A percentile compares a stretch with the other conserved stretches of the same genome.
Evolutionary conservation across 2,329 filamentous ascomycete species (phyloP).

Genomic region (Xylariaceae sp.): DNA sequence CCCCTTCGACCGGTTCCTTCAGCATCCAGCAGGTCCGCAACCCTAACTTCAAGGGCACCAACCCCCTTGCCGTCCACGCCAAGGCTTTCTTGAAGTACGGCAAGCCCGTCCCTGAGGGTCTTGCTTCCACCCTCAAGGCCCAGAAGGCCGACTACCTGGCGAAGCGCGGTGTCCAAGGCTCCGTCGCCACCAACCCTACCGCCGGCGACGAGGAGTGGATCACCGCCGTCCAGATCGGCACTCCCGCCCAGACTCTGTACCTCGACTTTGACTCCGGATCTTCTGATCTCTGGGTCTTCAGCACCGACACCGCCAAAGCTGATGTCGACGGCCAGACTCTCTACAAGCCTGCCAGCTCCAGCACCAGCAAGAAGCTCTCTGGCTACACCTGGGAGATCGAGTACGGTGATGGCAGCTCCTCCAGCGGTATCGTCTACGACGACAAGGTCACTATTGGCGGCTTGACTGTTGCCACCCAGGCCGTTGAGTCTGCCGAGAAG

Average conservation of each 20-base stretch:
- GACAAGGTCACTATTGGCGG: constrained; percentile 21
- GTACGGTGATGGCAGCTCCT: constrained; percentile 23
- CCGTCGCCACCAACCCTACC: constrained; percentile 11
- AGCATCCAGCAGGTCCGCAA: constrained; percentile 19
- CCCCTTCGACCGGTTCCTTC: constrained; percentile 15
- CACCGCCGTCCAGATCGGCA: constrained; percentile 25
- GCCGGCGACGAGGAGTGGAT: constrained; percentile 21
- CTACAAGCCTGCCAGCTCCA: constrained; percentile 21
- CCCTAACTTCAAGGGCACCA: constrained; percentile 16
- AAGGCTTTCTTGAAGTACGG: constrained; percentile 23
- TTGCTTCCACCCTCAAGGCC: constrained; percentile 12
- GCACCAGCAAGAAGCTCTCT: constrained; percentile 17
- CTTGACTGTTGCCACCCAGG: constrained; percentile 16
- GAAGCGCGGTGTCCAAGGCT: constrained; percentile 15
- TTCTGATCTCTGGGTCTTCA: constrained; percentile 29
- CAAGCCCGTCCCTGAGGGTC: constrained; percentile 12
- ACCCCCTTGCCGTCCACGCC: constrained; percentile 15
- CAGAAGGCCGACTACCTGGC: no score
- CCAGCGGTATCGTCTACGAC: constrained; percentile 30
- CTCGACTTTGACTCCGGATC: constrained; percentile 29
- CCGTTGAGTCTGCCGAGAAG: constrained; percentile 23
- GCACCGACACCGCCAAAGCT: constrained; percentile 13
- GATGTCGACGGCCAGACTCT: constrained; percentile 19
- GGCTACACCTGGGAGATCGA: constrained; percentile 20
- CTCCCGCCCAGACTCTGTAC: constrained; percentile 23